Conservation (phyloP, 2,329 filamentous ascomycete species). For the Xylaria hypoxylon region DNA sequence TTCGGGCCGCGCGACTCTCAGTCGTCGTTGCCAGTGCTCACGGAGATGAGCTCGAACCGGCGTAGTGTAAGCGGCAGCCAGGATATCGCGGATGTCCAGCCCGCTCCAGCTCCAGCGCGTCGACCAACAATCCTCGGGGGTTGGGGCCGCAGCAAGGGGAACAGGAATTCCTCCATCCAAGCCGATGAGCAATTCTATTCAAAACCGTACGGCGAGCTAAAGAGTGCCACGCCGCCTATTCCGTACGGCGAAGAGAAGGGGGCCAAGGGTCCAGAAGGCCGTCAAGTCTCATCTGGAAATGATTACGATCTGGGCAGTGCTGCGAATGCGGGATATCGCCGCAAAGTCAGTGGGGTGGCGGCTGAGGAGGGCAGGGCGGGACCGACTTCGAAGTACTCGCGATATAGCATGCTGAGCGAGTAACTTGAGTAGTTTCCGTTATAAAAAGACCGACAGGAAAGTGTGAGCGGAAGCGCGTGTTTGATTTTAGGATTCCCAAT, state of each 20-base stretch:
- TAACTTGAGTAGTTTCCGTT: conserved; percentile 25
- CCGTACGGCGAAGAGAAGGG: conserved; percentile 56
- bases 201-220: conserved; percentile 70
- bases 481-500: conserved; percentile 30
- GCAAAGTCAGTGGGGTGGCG: conserved; percentile 78
- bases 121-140: conserved; percentile 34
- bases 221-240: conserved; percentile 64
- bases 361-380: conserved; percentile 75
- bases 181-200: conserved; percentile 62
- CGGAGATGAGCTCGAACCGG: conserved; percentile 61
- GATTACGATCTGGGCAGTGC: conserved; percentile 58
- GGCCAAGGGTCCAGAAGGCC: conserved; percentile 43
- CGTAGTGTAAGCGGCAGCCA: conserved; percentile 55
- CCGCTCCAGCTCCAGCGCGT: conserved; percentile 34
- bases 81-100: conserved; percentile 60
- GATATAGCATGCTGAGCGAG: conserved; percentile 47
- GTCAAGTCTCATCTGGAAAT: conserved; percentile 70
- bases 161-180: conserved; percentile 62
- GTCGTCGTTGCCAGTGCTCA: conserved; percentile 46
- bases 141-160: conserved; percentile 31
- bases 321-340: conserved; percentile 50
- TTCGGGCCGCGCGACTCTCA: conserved; percentile 42
- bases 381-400: conserved; percentile 42
- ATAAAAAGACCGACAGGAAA: not conserved
- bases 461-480: not conserved